Evolutionary conservation across 352 stramenopile genomes (phyloP), one percentile per base, ranked within the genome.

Genomic region (Pythium diclinum): DNA sequence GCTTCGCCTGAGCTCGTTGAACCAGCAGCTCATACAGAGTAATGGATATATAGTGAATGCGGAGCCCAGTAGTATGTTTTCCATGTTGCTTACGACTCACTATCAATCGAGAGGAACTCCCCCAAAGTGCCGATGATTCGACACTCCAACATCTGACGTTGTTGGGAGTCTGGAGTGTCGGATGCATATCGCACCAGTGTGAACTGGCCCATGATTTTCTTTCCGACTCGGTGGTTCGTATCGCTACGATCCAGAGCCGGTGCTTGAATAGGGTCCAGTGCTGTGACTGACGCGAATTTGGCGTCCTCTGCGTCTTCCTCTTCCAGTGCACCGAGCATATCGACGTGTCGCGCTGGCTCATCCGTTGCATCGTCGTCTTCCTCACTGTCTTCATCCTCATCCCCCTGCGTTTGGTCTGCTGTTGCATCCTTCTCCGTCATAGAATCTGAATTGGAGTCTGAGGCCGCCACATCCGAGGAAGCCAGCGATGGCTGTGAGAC

Each of bases 281-380:
- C 33, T 13, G 6, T 13, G 10, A 38, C 2, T 6, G 33, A 38
- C 1, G 33, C 33, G 33, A 38, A 8, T 38, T 38, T 38, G 33
- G 23, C 21, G 6, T 59, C 23, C 13, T 59, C 44, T 21, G 56
- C 10, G 14, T 68, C 62, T 13, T 68, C 55, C 28, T 67, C 61
- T 16, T 42, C 13, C 3, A 57, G 38, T 13, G 48, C 32, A 17
- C 49, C 32, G 13, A 56, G 49, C 28, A 28, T 56, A 14, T 61
- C 70, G n/a, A 57, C 10, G 17, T 68, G 23, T 16, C 23, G 46
- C 25, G 32, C 16, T 48, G 53, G 8, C 25, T 46, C 30, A 17
- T 40, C 52, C 3, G 21, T 28, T 28, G 25, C 49, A 34, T 25
- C 49, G 21, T 54, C 25, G 14, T 64, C 21, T 6, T 64, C 61